These are phyloP conservation scores for Gentiana dahurica DNA, from an alignment of 257 asterid genomes.

Conservation along the genomic window DNA sequence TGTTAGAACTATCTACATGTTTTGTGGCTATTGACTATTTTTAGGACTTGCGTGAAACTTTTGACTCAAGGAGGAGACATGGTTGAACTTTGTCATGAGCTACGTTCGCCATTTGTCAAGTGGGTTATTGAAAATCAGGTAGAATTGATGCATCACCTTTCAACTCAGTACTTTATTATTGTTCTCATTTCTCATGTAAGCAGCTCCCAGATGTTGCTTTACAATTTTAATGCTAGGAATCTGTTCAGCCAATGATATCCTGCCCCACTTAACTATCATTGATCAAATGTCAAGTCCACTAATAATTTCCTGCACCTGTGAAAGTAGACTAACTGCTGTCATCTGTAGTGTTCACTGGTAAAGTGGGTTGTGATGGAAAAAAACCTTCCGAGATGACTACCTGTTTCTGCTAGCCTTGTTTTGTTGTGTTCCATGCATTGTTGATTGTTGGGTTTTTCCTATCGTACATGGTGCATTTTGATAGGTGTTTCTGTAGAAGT, in stretches of 20 bases:
- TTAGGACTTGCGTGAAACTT: conserved; percentile 62
- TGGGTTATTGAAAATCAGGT: conserved; percentile 85
- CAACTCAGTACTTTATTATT: background rate
- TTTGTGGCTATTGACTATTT: conserved; percentile 6
- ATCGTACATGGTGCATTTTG: no score
- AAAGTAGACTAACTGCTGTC: no score
- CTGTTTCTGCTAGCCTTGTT: background rate
- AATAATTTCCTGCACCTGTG: no score
- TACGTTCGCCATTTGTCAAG: conserved; percentile 71
- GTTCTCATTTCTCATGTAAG: background rate
- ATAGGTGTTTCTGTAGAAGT: no score
- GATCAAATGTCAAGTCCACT: no score
- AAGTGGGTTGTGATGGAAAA: background rate
- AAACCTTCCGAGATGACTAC: background rate
- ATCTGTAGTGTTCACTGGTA: no score
- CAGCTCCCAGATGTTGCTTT: no score
- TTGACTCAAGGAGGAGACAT: conserved; percentile 89
- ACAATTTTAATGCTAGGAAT: no score
- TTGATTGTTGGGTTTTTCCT: no score
- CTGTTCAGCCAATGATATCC: no score
- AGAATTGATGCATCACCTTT: conserved; percentile 3
- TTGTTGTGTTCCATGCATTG: no score
- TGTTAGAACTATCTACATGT: conserved; percentile 8
- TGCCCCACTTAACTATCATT: no score
- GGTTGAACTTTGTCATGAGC: conserved; percentile 88